Conservation (phyloP, 2,329 filamentous ascomycete genomes). For the Aspergillus sp. region DNA sequence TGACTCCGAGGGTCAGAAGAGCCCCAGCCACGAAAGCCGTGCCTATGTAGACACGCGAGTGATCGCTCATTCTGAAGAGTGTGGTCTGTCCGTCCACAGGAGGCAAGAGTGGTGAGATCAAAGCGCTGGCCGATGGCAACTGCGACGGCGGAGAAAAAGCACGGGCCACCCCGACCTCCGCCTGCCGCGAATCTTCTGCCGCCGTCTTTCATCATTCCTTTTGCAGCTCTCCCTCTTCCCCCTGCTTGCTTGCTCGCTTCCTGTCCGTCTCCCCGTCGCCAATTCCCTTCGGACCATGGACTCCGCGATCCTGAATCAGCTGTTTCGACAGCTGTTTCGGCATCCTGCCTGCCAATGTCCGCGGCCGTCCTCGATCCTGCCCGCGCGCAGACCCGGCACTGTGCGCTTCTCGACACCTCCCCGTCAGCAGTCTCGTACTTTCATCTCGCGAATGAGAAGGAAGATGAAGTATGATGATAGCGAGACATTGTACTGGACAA, state of each 20-base stretch:
- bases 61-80: slow-evolving; percentile 30
- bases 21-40: slow-evolving; percentile 76
- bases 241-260: slow-evolving; percentile 5
- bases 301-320: slow-evolving; percentile 70
- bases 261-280: slow-evolving; percentile 5
- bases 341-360: slow-evolving; percentile 65
- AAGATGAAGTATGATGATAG: slow-evolving; percentile 42
- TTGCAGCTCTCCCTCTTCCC: slow-evolving; percentile 17
- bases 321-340: slow-evolving; percentile 83
- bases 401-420: slow-evolving; percentile 23
- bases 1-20: slow-evolving; percentile 72
- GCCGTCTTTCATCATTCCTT: slow-evolving; percentile 18
- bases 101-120: background rate
- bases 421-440: slow-evolving; percentile 36
- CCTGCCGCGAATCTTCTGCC: slow-evolving; percentile 9
- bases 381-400: slow-evolving; percentile 19
- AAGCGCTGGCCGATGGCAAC: background rate
- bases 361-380: slow-evolving; percentile 37
- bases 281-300: slow-evolving; percentile 61
- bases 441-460: slow-evolving; percentile 35
- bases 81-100: background rate
- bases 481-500: slow-evolving; percentile 77
- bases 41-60: slow-evolving; percentile 56
- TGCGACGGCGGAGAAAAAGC: slow-evolving; percentile 28
- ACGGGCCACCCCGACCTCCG: slow-evolving; percentile 31